Conservation (phyloP, 139 green algal genomes). For the Tetraselmis striata region DNA sequence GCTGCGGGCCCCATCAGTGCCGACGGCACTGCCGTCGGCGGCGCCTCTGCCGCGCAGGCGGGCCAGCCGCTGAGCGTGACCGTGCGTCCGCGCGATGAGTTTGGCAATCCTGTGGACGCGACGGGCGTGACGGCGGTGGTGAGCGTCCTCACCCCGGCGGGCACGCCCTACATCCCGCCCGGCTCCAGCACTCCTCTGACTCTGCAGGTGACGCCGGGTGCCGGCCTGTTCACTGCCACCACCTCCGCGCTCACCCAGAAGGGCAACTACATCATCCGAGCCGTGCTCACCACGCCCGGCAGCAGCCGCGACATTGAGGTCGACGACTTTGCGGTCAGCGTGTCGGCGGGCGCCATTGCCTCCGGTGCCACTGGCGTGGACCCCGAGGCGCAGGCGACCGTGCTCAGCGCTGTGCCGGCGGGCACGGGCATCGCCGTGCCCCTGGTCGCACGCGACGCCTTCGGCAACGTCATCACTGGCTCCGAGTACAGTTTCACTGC, state of each 20-base stretch:
- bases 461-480: not conserved
- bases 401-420: not conserved
- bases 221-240: not conserved
- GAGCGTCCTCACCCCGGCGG: not conserved
- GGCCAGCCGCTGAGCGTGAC: not conserved
- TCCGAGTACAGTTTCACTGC: not conserved
- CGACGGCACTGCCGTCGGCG: not conserved
- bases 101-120: not conserved
- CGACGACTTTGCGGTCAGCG: not conserved
- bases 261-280: not conserved
- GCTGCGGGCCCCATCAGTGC: not conserved
- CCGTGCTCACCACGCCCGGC: not conserved
- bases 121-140: not conserved
- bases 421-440: not conserved
- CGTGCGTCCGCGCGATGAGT: not conserved
- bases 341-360: not conserved
- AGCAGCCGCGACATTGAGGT: not conserved
- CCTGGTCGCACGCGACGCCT: not conserved
- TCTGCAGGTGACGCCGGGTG: not conserved
- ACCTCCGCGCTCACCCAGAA: not conserved
- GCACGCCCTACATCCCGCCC: not conserved
- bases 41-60: not conserved
- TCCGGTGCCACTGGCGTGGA: not conserved
- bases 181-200: not conserved
- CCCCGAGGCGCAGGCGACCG: not conserved